These are phyloP conservation scores for Tylopilus sp. DNA, from an alignment of 768 basidiomycete species.

Conservation along the genomic window DNA sequence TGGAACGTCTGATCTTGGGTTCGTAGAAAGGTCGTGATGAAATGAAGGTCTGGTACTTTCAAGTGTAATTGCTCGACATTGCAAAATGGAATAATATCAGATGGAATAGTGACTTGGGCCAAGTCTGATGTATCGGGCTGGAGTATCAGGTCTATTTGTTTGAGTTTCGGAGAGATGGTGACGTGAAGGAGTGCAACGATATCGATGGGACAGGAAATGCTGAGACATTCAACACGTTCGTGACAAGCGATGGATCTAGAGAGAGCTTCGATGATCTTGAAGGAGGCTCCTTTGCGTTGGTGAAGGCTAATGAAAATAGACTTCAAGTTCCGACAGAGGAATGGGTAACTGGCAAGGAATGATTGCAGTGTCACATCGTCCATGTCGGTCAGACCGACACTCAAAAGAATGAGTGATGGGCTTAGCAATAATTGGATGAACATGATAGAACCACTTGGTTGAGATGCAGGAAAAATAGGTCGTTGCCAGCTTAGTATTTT, in stretches of 20 bases:
- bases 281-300: not conserved
- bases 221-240: not conserved
- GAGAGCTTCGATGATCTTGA: not conserved
- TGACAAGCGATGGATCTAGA: not conserved
- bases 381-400: not conserved
- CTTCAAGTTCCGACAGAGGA: not conserved
- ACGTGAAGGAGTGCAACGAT: not conserved
- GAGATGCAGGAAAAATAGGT: not conserved
- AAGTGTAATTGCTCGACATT: not conserved
- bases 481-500: not conserved
- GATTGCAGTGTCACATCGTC: not conserved
- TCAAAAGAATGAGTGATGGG: not conserved
- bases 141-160: not conserved
- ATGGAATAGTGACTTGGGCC: not conserved
- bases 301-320: not conserved
- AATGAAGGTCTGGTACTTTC: not conserved
- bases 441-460: not conserved
- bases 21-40: not conserved
- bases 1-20: not conserved
- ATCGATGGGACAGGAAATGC: not conserved
- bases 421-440: not conserved
- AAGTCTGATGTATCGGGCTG: not conserved
- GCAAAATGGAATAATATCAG: not conserved
- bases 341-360: not conserved
- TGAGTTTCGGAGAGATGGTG: not conserved